Conservation (phyloP, 116 monocot genomes). For the Cymodocea nodosa region DNA sequence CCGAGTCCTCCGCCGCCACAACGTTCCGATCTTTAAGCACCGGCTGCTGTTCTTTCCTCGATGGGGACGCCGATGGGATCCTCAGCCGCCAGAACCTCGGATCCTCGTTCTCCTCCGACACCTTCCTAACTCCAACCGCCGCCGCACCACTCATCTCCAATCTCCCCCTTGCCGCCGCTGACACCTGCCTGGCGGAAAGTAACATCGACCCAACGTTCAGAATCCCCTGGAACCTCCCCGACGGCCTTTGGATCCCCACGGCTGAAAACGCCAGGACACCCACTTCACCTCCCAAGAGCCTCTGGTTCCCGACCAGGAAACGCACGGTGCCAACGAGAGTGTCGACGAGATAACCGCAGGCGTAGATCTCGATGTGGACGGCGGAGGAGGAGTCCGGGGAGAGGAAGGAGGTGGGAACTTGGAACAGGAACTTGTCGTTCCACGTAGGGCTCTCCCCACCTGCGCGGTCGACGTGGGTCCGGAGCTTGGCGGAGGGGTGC, state of each 20-base stretch:
- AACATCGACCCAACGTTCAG: conserved; percentile 53
- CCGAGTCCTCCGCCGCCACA: background rate
- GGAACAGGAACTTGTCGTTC: conserved; percentile 70
- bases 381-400: conserved; percentile 38
- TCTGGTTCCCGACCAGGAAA: conserved; percentile 50
- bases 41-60: background rate
- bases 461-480: conserved; percentile 34
- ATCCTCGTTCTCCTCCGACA: conserved; percentile 20
- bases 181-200: conserved; percentile 17
- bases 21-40: background rate
- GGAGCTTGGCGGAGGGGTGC: conserved; percentile 54
- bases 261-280: conserved; percentile 49
- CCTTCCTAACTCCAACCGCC: conserved; percentile 32
- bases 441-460: conserved; percentile 56
- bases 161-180: conserved; percentile 25
- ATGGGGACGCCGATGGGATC: background rate
- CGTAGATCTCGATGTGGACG: conserved; percentile 65
- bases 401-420: conserved; percentile 28
- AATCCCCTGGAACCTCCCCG: conserved; percentile 65
- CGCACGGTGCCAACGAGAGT: conserved; percentile 61
- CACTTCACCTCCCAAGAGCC: conserved; percentile 24
- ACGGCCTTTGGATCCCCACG: conserved; percentile 60
- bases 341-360: conserved; percentile 31
- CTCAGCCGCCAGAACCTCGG: conserved; percentile 1
- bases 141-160: conserved; percentile 25